A percentile compares a stretch with the other conserved stretches of the same genome.
These are phyloP conservation scores for Sophora flavescens DNA, from an alignment of 306 rosid genomes.

Conservation along the genomic window DNA sequence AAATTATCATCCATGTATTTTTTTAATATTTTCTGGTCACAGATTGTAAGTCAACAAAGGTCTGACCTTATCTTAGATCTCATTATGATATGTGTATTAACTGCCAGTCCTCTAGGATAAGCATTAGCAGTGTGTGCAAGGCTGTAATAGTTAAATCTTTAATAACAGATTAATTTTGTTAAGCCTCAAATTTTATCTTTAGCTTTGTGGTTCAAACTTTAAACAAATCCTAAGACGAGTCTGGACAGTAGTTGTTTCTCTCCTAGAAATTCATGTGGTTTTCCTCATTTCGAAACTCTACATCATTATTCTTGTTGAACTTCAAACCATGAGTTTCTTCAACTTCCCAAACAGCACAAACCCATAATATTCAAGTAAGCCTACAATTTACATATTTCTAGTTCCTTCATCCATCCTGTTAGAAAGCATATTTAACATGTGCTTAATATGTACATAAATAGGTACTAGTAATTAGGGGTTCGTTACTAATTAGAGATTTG, in stretches of 20 bases:
- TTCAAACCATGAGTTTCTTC: conserved; percentile 13
- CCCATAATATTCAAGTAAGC: background rate
- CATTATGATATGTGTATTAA: background rate
- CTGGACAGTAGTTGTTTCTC: background rate
- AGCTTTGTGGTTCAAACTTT: background rate
- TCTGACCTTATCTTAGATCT: background rate
- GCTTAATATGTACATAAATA: too few relatives aligned
- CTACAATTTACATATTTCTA: background rate
- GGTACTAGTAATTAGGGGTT: too few relatives aligned
- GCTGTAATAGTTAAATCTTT: background rate
- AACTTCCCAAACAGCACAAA: background rate
- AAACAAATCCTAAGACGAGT: background rate
- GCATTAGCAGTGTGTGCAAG: background rate
- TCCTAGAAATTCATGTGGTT: background rate
- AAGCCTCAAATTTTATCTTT: background rate
- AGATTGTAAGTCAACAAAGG: background rate
- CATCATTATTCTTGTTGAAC: background rate
- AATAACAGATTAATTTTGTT: background rate
- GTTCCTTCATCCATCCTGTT: background rate
- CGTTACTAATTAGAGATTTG: too few relatives aligned
- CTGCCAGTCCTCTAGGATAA: background rate
- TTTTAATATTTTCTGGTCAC: background rate
- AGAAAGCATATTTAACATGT: too few relatives aligned
- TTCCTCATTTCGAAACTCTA: background rate
- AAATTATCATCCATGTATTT: background rate